Evolutionary conservation across 1,139 yeast genomes (phyloP).

Genomic region (Candida tropicalis): DNA sequence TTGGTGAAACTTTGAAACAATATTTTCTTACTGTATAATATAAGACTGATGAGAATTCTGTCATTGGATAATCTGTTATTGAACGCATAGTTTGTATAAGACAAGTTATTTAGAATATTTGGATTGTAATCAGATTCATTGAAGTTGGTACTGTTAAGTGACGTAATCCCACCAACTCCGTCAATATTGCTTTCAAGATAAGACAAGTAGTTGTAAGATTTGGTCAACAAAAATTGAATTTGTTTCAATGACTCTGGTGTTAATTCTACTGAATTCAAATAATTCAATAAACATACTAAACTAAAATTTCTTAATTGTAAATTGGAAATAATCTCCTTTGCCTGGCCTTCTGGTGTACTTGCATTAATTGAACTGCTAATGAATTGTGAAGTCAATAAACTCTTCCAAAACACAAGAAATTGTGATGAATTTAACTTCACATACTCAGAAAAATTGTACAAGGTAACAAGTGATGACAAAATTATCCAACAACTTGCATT

Average conservation of each 20-base stretch:
- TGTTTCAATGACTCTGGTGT: conserved; percentile 49
- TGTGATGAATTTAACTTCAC: conserved; percentile 75
- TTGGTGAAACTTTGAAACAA: conserved; percentile 36
- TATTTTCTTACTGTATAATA: conserved; percentile 38
- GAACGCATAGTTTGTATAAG: conserved; percentile 30
- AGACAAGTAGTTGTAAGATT: conserved; percentile 45
- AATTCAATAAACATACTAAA: conserved; percentile 45
- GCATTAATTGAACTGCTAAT: conserved; percentile 31
- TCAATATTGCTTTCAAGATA: conserved; percentile 44
- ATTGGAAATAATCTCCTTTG: conserved; percentile 38
- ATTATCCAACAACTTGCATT: conserved; percentile 65
- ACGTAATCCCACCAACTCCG: conserved; percentile 37
- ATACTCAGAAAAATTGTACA: conserved; percentile 59
- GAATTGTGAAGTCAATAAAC: conserved; percentile 62
- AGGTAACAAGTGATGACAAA: conserved; percentile 74
- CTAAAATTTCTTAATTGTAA: conserved; percentile 43
- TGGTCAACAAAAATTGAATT: conserved; percentile 44
- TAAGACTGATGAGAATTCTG: conserved; percentile 33
- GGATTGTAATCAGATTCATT: conserved; percentile 36
- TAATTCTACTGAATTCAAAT: conserved; percentile 40
- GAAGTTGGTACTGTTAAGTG: conserved; percentile 29
- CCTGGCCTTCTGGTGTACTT: conserved; percentile 24
- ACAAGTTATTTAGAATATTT: conserved; percentile 32
- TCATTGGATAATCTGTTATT: conserved; percentile 28
- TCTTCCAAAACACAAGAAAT: conserved; percentile 78